Percentiles rank a stretch among this genome's conserved stretches.
phyloP scores from a whole-genome alignment of 2,329 filamentous ascomycete genomes.

The Cladosporium velox region DNA sequence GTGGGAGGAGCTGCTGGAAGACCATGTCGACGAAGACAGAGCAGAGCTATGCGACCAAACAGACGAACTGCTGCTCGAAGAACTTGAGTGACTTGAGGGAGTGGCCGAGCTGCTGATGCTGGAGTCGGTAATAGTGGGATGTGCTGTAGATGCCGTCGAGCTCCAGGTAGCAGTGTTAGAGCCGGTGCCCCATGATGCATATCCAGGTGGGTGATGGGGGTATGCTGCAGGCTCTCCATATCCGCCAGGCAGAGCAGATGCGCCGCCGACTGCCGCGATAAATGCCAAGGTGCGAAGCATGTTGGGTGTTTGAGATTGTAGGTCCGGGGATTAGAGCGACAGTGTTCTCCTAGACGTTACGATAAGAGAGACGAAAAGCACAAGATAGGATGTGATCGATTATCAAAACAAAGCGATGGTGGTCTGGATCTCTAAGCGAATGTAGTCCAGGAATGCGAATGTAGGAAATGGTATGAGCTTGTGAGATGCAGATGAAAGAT shows the following conservation, averaged over 20 bases:
- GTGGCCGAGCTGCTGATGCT: neutral
- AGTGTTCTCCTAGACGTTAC: neutral
- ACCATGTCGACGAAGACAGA: neutral
- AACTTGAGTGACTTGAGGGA: neutral
- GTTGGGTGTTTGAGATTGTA: neutral
- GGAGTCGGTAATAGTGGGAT: neutral
- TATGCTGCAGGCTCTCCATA: conserved; percentile 14
- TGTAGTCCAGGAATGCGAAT: conserved; percentile 11
- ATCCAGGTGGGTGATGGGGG: conserved; percentile 12
- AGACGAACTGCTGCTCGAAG: conserved; percentile 12
- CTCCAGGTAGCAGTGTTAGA: conserved; percentile 7
- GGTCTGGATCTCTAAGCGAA: conserved; percentile 17
- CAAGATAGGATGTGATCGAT: neutral
- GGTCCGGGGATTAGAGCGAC: neutral
- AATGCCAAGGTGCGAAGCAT: conserved; percentile 20
- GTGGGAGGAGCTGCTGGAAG: conserved; percentile 5
- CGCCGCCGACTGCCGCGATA: conserved; percentile 16
- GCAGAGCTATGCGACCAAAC: neutral
- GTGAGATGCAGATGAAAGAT: conserved; percentile 13
- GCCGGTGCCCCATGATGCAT: conserved; percentile 11
- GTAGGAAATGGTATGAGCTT: conserved; percentile 14
- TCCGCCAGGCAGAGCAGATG: conserved; percentile 15
- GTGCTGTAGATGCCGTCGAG: conserved; percentile 8
- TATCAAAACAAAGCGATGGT: conserved; percentile 9
- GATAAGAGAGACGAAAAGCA: neutral